A percentile compares a stretch with the other conserved stretches of the same genome.
These are phyloP conservation scores for Beauveria caledonica DNA, from an alignment of 2,329 filamentous ascomycete species.

Conservation along the genomic window DNA sequence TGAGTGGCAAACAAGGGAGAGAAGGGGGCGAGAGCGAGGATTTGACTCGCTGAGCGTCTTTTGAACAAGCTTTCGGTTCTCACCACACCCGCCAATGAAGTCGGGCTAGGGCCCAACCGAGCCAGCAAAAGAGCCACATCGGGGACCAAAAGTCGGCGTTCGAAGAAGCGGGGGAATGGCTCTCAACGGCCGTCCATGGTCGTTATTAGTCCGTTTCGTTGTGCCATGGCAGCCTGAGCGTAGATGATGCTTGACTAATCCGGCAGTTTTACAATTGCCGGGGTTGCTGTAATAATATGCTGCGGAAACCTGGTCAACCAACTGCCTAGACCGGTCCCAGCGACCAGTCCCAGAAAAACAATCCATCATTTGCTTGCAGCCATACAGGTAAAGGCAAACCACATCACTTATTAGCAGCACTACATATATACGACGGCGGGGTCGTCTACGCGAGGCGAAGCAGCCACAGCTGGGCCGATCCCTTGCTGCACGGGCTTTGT, in stretches of 20 bases:
- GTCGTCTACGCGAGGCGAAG: background rate
- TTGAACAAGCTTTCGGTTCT: background rate
- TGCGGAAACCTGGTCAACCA: background rate
- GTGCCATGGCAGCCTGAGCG: no score
- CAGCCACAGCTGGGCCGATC: slow-evolving; percentile 3
- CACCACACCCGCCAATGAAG: background rate
- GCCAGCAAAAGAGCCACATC: background rate
- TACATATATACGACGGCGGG: background rate
- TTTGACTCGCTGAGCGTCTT: background rate
- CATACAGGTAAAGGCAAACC: background rate
- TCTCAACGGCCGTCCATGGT: background rate
- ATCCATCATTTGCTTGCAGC: background rate
- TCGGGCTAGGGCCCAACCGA: background rate
- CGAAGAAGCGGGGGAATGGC: background rate
- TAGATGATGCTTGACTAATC: no score
- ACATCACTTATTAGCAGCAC: background rate
- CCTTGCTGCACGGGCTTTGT: background rate
- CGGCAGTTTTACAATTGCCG: background rate
- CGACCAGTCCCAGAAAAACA: background rate
- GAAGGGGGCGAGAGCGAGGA: background rate
- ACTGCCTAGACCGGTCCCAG: background rate
- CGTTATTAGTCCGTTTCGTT: no score
- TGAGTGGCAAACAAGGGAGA: background rate
- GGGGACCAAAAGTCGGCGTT: background rate
- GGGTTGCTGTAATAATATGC: background rate